Evolutionary conservation across 169 alveolate genomes (phyloP), one percentile per base, ranked within the genome.

Genomic region (Theileria annulata): DNA sequence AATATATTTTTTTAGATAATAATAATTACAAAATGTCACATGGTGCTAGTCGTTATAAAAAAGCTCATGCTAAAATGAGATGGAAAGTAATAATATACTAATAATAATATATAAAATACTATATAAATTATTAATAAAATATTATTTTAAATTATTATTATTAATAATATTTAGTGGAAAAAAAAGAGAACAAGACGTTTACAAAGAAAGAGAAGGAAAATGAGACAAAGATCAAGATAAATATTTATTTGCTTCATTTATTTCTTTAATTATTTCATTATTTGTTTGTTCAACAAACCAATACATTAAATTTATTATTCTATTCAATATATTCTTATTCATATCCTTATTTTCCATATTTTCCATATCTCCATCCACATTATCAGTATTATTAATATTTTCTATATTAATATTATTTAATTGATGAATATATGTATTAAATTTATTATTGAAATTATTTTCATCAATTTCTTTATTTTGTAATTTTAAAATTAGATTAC

Each of bases 141-240:
- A 17, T 21, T 21, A 47, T 23, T 28, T n/a, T 13, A 1, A 13
- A 58, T 31, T 73, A n/a, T n/a, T n/a, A n/a, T n/a, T n/a, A n/a
- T n/a, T n/a, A n/a, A n/a, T n/a, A n/a, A n/a, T n/a, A n/a, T n/a
- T 37, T 85, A 92, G 97, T 94, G 97, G 97, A 94, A 93, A 94
- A 94, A 94, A 95, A 94, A 94, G 95, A 87, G 97, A 89, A 94
- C 96, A 12, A 92, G 95, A 72, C 93, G 97, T 68, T 85, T 94
- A 72, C 97, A 94, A 85, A 87, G 95, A 37, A 94, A 94, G 92
- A 90, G 97, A 63, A 91, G 97, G 86, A 94, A 94, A 89, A 94
- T 94, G 97, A 90, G 97, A 80, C 97, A 94, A 71, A 86, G 97
- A 74, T 94, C 97, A 58, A 88, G 96, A 81, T 94, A 71, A 88